Base-by-base conservation (phyloP, 805 yeast species). In the Candida caryicola region DNA sequence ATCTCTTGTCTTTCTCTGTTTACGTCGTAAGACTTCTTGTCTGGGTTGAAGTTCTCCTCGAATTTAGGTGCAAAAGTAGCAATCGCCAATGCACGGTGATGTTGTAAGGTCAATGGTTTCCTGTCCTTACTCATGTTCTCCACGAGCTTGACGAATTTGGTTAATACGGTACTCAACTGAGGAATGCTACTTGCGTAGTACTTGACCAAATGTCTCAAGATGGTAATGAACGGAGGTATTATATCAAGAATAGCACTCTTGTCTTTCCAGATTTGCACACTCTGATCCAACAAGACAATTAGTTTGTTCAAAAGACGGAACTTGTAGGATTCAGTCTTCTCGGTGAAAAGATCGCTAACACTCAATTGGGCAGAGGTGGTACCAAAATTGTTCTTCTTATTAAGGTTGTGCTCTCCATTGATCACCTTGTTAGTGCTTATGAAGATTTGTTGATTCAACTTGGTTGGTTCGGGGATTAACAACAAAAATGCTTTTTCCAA, bases 31-130 rank as follows among this genome's bases (percentile, higher is more conserved):
- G 95, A 85, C 67, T 86, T 90, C 77, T 81, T 86, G 57, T 88
- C 96, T 40, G 96, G 96, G 66, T 90, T 91, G 77, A 82, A 93
- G 71, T 89, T 88, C 55, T 88, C 98, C 65, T 91, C 97, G 59
- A 84, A 93, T 64, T 85, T 82, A 47, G 99, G 99, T 26, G 89
- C 84, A 53, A 76, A 76, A 2, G 95, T 76, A 29, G 89, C 82
- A 54, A 93, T 85, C 3, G 96, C 85, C 39, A 93, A 57, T 17
- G 95, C 88, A 54, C 77, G 79, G 67, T 90, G 97, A 5, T 77
- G 66, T 65, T 93, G 99, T 45, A 93, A 72, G 12, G 79, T 69
- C 51, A 93, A 74, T 40, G 97, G 96, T 41, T 59, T 66, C 31
- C 66, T 51, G 32, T 57, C 54, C 8, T 37, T 43, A 9, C 29